Evolutionary conservation across 1,284 basidiomycete species (phyloP).

Genomic region (Mycosarcoma mackinlayi): DNA sequence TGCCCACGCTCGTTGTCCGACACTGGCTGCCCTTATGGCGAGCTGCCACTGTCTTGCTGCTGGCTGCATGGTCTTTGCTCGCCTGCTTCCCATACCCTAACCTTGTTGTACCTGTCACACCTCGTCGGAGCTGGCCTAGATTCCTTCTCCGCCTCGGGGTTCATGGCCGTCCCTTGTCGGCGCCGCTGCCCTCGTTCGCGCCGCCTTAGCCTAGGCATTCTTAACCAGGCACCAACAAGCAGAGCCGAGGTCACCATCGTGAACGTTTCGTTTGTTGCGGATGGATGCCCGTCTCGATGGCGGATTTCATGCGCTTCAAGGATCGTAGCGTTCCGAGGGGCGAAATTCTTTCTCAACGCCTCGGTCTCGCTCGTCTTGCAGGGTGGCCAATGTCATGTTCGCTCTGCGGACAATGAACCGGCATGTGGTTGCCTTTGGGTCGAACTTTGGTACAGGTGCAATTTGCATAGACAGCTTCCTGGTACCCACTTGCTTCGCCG

Average conservation of each 20-base stretch:
- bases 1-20: constrained; percentile 13
- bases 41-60: background rate
- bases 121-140: constrained; percentile 17
- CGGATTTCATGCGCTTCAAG: constrained; percentile 5
- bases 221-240: no score
- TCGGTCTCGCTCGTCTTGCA: constrained; percentile 6
- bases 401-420: no score
- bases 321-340: constrained; percentile 10
- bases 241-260: no score
- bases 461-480: no score
- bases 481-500: background rate
- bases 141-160: constrained; percentile 33
- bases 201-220: constrained; percentile 1
- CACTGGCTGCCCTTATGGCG: background rate
- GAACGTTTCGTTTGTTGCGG: background rate
- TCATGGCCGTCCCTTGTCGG: background rate
- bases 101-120: constrained; percentile 15
- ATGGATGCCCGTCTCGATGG: constrained; percentile 37
- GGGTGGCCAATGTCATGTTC: no score
- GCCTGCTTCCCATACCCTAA: background rate
- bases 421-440: background rate
- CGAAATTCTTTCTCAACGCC: constrained; percentile 8
- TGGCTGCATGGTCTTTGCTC: background rate
- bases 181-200: background rate
- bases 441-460: background rate